Evolutionary conservation across 495 filamentous ascomycete genomes (phyloP), one percentile per base, ranked within the genome.

Genomic region (Letharia columbiana): DNA sequence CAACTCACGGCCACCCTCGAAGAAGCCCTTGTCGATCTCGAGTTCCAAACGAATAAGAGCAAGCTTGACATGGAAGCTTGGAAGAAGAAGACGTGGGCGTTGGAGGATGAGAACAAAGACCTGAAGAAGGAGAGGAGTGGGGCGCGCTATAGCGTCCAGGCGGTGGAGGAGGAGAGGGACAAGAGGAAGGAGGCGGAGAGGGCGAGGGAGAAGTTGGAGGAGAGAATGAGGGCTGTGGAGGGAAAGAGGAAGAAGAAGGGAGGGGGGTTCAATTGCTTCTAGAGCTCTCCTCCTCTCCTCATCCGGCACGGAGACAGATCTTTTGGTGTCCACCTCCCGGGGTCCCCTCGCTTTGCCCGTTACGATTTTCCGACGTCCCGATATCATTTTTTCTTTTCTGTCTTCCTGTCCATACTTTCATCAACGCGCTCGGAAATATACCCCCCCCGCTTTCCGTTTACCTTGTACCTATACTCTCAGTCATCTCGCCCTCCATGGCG

Each of bases 241-340:
- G 95, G 92, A 81, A 96, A 96, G 86, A 91, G 91, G 82, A 96
- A 95, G 82, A 96, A 96, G 86, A 94, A 94, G 86, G 89, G 91
- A 73, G 90, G 88, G 40, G 90, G 88, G 41, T 86, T 98, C 71
- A 97, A 96, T 79, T 98, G 94, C 81, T 98, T 98, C 78, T 98
- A 60, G 20, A 7, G 35, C 54, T 37, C 8, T 31, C 4, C 33
- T 57, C 54, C 33, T 57, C 1, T 20, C 17, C 17, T 3, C 44
- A 18, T 8, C 13, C 31, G 4, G 50, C 11, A 33, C 12, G 13
- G 12, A 54, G n/a, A 33, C 11, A 28, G n/a, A 49, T 23, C 20
- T 10, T 23, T 49, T 39, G 37, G 1, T 8, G 37, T 39, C 37
- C 37, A 28, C 23, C 23, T 28, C 23, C 23, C 23, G 23, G 23